A percentile compares a stretch with the other conserved stretches of the same genome.
phyloP scores from a whole-genome alignment of 805 yeast genomes.

The Wickerhamomyces queroliae region DNA sequence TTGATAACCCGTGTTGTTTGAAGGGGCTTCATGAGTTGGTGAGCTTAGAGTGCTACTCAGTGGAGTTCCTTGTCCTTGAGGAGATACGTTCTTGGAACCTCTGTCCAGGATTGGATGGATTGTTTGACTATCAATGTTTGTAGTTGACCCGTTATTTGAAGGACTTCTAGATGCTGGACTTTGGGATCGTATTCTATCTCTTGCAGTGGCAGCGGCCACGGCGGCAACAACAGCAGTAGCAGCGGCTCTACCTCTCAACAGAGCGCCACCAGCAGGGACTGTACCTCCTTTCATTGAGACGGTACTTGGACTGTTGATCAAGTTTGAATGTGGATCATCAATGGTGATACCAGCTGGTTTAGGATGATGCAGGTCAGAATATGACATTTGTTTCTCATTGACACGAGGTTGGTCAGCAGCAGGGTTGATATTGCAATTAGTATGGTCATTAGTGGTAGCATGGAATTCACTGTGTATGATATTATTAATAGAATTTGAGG shows the following conservation, averaged over 20 bases:
- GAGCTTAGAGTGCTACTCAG: conserved; percentile 16
- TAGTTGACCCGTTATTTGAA: conserved; percentile 3
- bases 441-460: too few relatives aligned
- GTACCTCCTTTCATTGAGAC: conserved; percentile 16
- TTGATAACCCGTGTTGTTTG: neutral
- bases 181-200: conserved; percentile 15
- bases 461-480: conserved; percentile 16
- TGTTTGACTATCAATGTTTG: conserved; percentile 1
- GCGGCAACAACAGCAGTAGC: conserved; percentile 33
- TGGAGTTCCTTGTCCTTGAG: neutral
- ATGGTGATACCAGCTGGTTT: neutral
- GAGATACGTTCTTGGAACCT: neutral
- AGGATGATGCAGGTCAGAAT: neutral
- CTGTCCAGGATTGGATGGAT: neutral
- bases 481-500: conserved; percentile 19
- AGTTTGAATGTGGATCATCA: conserved; percentile 2
- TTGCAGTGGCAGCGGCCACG: conserved; percentile 33
- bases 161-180: conserved; percentile 15
- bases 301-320: neutral
- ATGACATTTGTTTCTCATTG: neutral
- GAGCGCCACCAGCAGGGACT: conserved; percentile 42
- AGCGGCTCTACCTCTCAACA: conserved; percentile 32
- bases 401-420: neutral
- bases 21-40: conserved; percentile 6
- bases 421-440: neutral